Evolutionary conservation across 2,329 filamentous ascomycete genomes (phyloP), one percentile per base, ranked within the genome.

Genomic region (Aspergillus nomiae): DNA sequence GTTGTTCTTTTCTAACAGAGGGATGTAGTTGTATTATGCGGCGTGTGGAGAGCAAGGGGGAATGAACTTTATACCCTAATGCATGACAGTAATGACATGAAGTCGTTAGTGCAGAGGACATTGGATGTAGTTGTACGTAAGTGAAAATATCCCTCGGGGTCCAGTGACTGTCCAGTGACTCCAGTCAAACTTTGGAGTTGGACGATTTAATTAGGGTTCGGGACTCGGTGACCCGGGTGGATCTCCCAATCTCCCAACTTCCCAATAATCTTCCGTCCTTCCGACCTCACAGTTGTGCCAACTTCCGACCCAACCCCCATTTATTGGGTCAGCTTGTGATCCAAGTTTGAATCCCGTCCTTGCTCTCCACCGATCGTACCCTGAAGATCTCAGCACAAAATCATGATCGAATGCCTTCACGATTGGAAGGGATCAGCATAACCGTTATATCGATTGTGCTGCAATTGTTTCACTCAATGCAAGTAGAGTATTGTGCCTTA

Each of bases 361-460:
- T 12, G 11, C 51, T 55, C 51, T 26, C 51, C 51, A 38, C 51
- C 32, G 51, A 55, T 55, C n/a, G 51, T 55, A 41, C 32, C 51
- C 51, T 38, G 51, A 38, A n/a, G 51, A 55, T 55, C 51, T 32
- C 48, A 38, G 8, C 11, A 7, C 38, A 55, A 38, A 26, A 55
- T 26, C 36, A 19, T 16, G 14, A 55, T 55, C 3, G 11, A 38
- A 55, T 26, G 3, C 9, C n/a, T 16, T 55, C 51, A 38, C 51
- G 51, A 55, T 38, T 38, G 51, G 51, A 24, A 55, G 34, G 34
- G 51, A 55, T 55, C 51, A 55, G 51, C 51, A 55, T 55, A 10
- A 16, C 51, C 51, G 51, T 55, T 55, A 55, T 55, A n/a, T n/a
- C 38, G 19, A 10, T 21, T 54, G 28, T 24, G 30, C n/a, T 55